Evolutionary conservation across 208 protist genomes (phyloP), one percentile per base, ranked within the genome.

Genomic region (Spongospora subterranea): DNA sequence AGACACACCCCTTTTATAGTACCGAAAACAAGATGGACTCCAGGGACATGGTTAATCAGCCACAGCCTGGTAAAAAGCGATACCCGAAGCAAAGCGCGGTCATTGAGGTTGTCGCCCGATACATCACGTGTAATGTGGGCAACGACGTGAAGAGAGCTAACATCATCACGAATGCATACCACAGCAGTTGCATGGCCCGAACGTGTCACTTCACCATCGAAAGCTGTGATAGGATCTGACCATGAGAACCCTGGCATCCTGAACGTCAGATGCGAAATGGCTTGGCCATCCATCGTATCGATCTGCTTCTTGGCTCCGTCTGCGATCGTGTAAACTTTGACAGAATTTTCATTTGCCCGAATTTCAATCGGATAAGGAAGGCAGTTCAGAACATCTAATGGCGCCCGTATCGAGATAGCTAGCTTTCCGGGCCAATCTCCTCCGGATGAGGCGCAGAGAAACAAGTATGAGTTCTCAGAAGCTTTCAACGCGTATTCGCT

Each of bases 291-390:
- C 11, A 82, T 43, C 17, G 71, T 45, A 6, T 82, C 71, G n/a
- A 82, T 82, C n/a, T 82, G 71, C n/a, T n/a, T 35, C 13, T 82
- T 35, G n/a, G 17, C 6, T n/a, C 71, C 71, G 40, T 82, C 71
- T 20, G 6, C 40, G 13, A 82, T 43, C 6, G 17, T 6, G 11
- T 39, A 6, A 32, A 65, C 29, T 17, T 17, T 65, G 17, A 45
- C n/a, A 39, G 40, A 35, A 6, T 35, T 35, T 20, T 82, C 35
- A 43, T 82, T 35, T 6, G 35, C 6, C 17, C n/a, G 6, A 43
- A 82, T n/a, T 6, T 82, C 35, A 35, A 82, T 43, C n/a, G 71
- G 71, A 82, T 82, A 82, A 20, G 71, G 35, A 39, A 82, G n/a
- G 13, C 17, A 35, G n/a, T 82, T 82, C 35, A 6, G 40, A 82